phyloP scores from a whole-genome alignment of 768 basidiomycete species.

The Austroboletus festivus region DNA sequence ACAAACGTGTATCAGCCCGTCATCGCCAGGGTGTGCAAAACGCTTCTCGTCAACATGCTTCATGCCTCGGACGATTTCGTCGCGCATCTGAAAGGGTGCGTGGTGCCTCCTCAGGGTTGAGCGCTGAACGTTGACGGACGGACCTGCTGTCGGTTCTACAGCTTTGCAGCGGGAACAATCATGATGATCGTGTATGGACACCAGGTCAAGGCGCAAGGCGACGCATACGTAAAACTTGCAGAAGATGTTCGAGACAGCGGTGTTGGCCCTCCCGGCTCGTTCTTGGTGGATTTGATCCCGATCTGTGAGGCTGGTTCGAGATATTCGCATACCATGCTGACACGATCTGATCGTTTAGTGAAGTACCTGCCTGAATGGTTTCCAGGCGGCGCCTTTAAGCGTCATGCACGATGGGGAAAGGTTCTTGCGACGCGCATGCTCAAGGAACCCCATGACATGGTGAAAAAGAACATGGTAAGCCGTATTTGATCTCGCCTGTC shows the following conservation, averaged over 20 bases:
- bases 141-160: too few species aligned
- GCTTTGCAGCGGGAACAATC: conserved; percentile 9
- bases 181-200: conserved; percentile 39
- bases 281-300: conserved; percentile 10
- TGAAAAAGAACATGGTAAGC: conserved; percentile 1
- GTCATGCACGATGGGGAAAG: conserved; percentile 32
- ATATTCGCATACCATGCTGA: background rate
- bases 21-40: background rate
- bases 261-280: background rate
- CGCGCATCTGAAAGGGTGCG: background rate
- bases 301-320: background rate
- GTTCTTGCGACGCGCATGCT: conserved; percentile 19
- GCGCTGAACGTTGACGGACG: too few species aligned
- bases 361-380: conserved; percentile 25
- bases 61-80: background rate
- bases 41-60: background rate
- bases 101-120: too few species aligned
- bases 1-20: background rate
- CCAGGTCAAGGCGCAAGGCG: conserved; percentile 30
- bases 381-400: conserved; percentile 31
- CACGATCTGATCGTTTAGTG: conserved; percentile 3
- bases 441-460: background rate
- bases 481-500: background rate
- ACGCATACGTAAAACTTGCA: conserved; percentile 31
- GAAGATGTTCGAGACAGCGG: conserved; percentile 17